Base-by-base conservation (phyloP, 2,329 filamentous ascomycete species). In the Penicillium sp. region DNA sequence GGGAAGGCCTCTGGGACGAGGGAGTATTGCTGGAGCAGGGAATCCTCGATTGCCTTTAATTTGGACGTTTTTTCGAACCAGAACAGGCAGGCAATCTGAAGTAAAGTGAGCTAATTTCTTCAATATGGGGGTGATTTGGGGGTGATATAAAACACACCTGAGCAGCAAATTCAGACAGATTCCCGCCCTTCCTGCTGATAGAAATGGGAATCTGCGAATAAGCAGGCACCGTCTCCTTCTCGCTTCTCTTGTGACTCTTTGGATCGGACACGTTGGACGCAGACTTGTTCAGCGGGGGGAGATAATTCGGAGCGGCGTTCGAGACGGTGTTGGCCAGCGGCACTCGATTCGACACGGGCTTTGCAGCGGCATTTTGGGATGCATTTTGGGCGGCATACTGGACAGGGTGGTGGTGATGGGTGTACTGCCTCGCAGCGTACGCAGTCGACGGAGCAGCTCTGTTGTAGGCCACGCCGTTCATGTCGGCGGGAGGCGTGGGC, bases 51-150 rank as follows among this genome's bases (percentile, higher is more conserved):
- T 57, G 84, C 81, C 63, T 88, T 83, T 16, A 97, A 77, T 21
- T 88, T 88, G n/a, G 88, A 82, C 45, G 89, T 88, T 16, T 88
- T 89, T 73, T 97, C 92, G 70, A 97, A 97, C 93, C 94, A 97
- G 76, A 97, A 97, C 14, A 99, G 81, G 68, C 93, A 97, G 12
- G 93, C 96, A 73, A 97, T 90, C 90, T 96, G 66, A 2, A 8
- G 21, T 30, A 28, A 26, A 1, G 20, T 56, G n/a, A 56, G 54
- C 21, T 50, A 35, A 16, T 16, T 35, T 14, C 28, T 35, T 35
- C 4, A 14, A 35, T 35, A 35, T 3, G 16, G 5, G 4, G 3
- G 8, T 16, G n/a, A 35, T 35, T 3, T 35, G 4, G 5, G 1
- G 12, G 16, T 20, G 38, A 2, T 16, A 18, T n/a, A 35, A 35